Percentiles rank a stretch among this genome's conserved stretches.
Conservation (phyloP, 257 asterid genomes). For the Capsicum pubescens region DNA sequence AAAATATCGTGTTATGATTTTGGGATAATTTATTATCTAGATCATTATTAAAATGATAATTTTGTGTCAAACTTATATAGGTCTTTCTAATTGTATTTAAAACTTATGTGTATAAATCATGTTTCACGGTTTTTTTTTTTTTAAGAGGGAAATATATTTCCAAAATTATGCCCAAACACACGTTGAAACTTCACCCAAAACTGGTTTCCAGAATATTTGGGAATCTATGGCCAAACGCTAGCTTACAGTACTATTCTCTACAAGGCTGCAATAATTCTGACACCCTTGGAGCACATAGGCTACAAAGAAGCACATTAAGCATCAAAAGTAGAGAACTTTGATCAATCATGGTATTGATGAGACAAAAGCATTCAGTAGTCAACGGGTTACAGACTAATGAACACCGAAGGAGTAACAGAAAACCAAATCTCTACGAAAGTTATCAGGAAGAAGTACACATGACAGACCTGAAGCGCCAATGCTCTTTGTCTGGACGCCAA, state of each 20-base stretch:
- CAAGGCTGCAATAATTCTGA: neutral
- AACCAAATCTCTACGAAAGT: neutral
- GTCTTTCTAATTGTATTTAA: too few relatives aligned
- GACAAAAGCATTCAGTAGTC: conserved; percentile 19
- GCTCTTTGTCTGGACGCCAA: conserved; percentile 72
- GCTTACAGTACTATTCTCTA: neutral
- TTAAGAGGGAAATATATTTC: too few relatives aligned
- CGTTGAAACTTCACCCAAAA: too few relatives aligned
- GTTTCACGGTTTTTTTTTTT: too few relatives aligned
- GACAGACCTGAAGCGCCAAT: conserved; percentile 69
- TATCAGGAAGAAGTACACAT: conserved; percentile 6
- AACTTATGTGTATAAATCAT: too few relatives aligned
- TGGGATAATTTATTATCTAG: too few relatives aligned
- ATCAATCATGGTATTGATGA: neutral
- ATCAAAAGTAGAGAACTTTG: neutral
- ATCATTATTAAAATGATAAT: too few relatives aligned
- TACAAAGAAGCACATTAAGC: conserved; percentile 12
- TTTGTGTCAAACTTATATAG: too few relatives aligned
- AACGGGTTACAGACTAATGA: neutral
- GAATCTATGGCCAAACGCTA: too few relatives aligned
- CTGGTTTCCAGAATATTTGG: too few relatives aligned
- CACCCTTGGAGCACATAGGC: neutral
- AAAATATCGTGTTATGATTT: too few relatives aligned
- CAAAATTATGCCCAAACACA: too few relatives aligned
- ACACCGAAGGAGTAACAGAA: conserved; percentile 12